phyloP scores from a whole-genome alignment of 2,329 filamentous ascomycete species.

The Colletotrichum salicis region DNA sequence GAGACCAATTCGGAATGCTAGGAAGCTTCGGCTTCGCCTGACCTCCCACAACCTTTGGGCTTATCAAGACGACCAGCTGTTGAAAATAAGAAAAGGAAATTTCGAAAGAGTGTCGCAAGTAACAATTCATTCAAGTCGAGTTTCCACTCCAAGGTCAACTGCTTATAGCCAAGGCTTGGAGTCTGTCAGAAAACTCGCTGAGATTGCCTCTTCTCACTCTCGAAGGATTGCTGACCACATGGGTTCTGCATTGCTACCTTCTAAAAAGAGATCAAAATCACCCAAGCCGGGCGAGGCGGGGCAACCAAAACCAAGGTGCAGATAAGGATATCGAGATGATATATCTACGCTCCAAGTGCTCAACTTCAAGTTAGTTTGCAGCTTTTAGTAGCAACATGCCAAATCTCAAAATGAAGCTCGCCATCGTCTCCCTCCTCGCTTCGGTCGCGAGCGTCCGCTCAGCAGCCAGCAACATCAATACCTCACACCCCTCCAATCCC shows the following conservation, averaged over 20 bases:
- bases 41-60: too few species aligned
- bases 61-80: too few species aligned
- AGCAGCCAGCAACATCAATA: background rate
- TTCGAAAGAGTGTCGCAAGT: background rate
- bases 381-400: background rate
- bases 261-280: conserved; percentile 8
- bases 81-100: background rate
- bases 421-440: conserved; percentile 2
- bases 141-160: background rate
- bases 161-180: background rate
- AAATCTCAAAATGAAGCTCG: conserved; percentile 9
- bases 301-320: background rate
- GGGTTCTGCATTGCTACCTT: conserved; percentile 13
- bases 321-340: background rate
- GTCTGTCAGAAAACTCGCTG: background rate
- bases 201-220: background rate
- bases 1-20: too few species aligned
- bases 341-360: background rate
- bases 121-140: background rate
- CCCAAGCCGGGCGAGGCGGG: background rate
- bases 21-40: too few species aligned
- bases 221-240: conserved; percentile 26
- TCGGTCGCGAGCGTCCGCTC: background rate
- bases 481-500: conserved; percentile 30
- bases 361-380: background rate